These are phyloP conservation scores for Tuber borchii DNA, from an alignment of 495 filamentous ascomycete species.

Conservation along the genomic window DNA sequence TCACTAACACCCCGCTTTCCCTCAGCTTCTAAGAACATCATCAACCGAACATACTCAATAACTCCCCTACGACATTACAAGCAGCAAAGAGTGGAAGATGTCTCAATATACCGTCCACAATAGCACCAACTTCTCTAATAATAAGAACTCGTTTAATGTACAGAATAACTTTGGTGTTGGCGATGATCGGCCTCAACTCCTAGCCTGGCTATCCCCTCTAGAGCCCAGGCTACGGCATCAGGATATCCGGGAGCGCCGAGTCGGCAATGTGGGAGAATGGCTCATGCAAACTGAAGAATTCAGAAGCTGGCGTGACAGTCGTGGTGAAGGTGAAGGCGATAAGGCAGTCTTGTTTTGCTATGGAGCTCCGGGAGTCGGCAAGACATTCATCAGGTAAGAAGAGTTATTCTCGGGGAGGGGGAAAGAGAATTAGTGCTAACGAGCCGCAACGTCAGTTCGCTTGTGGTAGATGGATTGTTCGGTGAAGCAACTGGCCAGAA, in stretches of 20 bases:
- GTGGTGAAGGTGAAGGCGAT: too few species aligned
- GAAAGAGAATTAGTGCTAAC: too few species aligned
- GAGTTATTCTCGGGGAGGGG: too few species aligned
- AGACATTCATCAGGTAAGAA: too few species aligned
- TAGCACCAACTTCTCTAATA: neutral
- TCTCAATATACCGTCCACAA: neutral
- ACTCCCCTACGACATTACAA: neutral
- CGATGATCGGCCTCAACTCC: neutral
- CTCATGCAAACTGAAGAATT: neutral
- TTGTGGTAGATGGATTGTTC: too few species aligned
- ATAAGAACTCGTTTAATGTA: neutral
- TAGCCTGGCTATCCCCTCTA: neutral
- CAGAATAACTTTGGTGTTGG: neutral
- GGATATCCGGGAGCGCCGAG: neutral
- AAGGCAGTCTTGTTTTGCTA: too few species aligned
- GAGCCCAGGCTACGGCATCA: neutral
- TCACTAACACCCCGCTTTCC: neutral
- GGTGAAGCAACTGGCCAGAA: too few species aligned
- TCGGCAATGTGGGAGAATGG: neutral
- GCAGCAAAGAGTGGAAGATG: neutral
- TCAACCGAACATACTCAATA: neutral
- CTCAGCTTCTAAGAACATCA: neutral
- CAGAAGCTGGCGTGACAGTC: too few species aligned
- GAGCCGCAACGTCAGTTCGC: too few species aligned
- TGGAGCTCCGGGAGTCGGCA: too few species aligned